A percentile compares a stretch with the other conserved stretches of the same genome.
Evolutionary conservation across 2,329 filamentous ascomycete genomes (phyloP).

Genomic region (Epichloe sibirici): DNA sequence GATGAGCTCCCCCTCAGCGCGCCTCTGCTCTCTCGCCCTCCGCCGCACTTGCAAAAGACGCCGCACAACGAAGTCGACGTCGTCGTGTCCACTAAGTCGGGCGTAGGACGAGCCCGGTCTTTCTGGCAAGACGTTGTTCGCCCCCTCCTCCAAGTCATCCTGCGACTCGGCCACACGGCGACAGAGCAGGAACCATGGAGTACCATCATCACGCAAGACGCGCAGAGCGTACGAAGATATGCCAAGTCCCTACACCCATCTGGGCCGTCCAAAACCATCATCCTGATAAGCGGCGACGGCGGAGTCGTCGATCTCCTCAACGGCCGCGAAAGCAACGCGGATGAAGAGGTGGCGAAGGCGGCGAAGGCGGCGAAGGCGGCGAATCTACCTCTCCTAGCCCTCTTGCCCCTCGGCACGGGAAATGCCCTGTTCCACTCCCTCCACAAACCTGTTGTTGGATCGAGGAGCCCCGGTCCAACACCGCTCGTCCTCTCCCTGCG

Average conservation of each 20-base stretch:
- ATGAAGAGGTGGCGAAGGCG: background rate
- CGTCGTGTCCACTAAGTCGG: conserved; percentile 56
- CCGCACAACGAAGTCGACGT: conserved; percentile 38
- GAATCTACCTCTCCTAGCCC: conserved; percentile 31
- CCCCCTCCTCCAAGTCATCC: conserved; percentile 38
- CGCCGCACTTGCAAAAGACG: conserved; percentile 22
- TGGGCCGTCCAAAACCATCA: conserved; percentile 37
- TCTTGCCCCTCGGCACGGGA: conserved; percentile 52
- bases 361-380: too few species aligned
- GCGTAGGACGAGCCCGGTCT: conserved; percentile 40
- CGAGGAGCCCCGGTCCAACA: conserved; percentile 20
- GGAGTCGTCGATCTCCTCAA: conserved; percentile 77
- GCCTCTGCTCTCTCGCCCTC: conserved; percentile 22
- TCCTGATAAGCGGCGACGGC: conserved; percentile 81
- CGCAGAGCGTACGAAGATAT: conserved; percentile 52
- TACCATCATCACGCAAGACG: conserved; percentile 50
- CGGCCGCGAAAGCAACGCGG: conserved; percentile 19
- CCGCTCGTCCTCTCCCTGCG: conserved; percentile 38
- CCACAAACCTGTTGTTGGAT: conserved; percentile 45
- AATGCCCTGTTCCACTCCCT: conserved; percentile 53
- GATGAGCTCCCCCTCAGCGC: conserved; percentile 22
- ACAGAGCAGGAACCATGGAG: background rate
- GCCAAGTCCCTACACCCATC: conserved; percentile 25
- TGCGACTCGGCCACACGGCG: background rate
- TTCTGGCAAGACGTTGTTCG: conserved; percentile 45